phyloP scores from a whole-genome alignment of 2,329 filamentous ascomycete species.

The Zasmidium citrigriseum region DNA sequence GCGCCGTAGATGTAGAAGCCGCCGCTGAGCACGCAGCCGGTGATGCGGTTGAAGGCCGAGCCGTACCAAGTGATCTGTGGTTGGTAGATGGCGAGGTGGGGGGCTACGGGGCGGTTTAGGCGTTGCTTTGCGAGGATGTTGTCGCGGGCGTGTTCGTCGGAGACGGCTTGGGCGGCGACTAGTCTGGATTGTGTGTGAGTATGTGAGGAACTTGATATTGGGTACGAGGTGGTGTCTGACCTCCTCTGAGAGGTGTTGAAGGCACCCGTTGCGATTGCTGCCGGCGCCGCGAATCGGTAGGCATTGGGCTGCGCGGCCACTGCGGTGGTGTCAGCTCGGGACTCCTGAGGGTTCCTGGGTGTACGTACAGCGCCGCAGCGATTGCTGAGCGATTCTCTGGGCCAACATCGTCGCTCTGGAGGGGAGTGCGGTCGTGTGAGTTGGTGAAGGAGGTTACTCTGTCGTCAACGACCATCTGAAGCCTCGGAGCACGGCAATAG shows the following conservation, averaged over 20 bases:
- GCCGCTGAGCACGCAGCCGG: conserved; percentile 72
- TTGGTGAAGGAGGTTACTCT: conserved; percentile 24
- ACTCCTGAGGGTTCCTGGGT: not conserved
- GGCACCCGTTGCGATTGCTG: conserved; percentile 43
- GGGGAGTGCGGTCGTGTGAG: conserved; percentile 13
- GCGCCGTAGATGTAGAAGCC: conserved; percentile 77
- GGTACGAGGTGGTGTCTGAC: conserved; percentile 31
- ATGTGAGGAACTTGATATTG: not conserved
- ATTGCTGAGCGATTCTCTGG: conserved; percentile 46
- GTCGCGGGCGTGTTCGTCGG: conserved; percentile 52
- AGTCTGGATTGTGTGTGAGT: conserved; percentile 31
- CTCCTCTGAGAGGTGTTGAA: conserved; percentile 47
- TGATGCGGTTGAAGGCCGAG: conserved; percentile 77
- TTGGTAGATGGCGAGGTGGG: conserved; percentile 84
- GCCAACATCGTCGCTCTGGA: conserved; percentile 43
- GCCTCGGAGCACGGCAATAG: not conserved
- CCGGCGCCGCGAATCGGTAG: conserved; percentile 46
- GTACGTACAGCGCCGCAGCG: conserved; percentile 37
- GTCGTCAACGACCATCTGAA: too few species aligned
- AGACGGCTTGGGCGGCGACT: conserved; percentile 60
- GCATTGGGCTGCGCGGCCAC: conserved; percentile 48
- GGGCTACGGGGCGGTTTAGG: conserved; percentile 75
- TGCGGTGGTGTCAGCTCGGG: conserved; percentile 27
- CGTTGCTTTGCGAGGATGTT: conserved; percentile 80
- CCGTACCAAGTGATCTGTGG: conserved; percentile 82